Percentiles rank a stretch among this genome's conserved stretches.
phyloP scores from a whole-genome alignment of 1,284 basidiomycete species.

The Cutaneotrichosporon sp. region DNA sequence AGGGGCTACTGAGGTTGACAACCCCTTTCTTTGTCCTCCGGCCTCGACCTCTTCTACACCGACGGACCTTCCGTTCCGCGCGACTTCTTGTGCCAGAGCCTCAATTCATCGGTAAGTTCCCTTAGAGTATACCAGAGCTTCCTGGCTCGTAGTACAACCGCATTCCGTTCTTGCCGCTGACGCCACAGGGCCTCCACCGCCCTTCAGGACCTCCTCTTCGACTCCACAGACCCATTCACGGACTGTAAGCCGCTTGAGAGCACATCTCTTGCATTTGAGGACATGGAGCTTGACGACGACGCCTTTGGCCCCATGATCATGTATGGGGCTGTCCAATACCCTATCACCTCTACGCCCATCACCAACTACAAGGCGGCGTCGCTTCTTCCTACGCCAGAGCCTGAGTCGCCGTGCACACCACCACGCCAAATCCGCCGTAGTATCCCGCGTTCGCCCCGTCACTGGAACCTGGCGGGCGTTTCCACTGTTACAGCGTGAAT shows the following conservation, averaged over 20 bases:
- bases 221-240: neutral
- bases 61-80: neutral
- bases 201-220: neutral
- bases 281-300: neutral
- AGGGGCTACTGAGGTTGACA: too few species aligned
- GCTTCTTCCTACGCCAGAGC: neutral
- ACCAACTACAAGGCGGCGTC: neutral
- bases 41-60: neutral
- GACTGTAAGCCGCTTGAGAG: neutral
- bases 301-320: neutral
- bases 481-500: neutral
- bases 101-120: neutral
- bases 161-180: too few species aligned
- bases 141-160: too few species aligned
- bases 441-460: neutral
- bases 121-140: neutral
- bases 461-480: conserved; percentile 1
- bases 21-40: too few species aligned
- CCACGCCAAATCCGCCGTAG: conserved; percentile 1
- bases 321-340: too few species aligned
- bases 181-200: neutral
- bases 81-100: neutral
- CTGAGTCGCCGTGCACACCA: neutral
- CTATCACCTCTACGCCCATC: neutral
- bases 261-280: neutral